These are phyloP conservation scores for Catharanthus roseus DNA, from an alignment of 257 asterid genomes.

Conservation along the genomic window DNA sequence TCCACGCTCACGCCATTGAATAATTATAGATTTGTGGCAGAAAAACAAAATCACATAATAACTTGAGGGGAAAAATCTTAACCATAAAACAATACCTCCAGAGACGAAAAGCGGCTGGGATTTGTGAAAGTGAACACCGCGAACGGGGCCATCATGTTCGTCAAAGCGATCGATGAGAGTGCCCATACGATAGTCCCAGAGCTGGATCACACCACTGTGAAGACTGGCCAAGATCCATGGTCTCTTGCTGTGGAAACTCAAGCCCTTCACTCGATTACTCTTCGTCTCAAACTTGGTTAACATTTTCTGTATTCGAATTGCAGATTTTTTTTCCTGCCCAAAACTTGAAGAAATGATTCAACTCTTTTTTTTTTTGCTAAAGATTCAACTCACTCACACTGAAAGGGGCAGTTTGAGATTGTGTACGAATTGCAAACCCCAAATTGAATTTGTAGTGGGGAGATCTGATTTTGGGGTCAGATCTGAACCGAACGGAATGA, in stretches of 20 bases:
- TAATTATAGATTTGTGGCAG: slow-evolving; percentile 7
- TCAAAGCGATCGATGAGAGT: slow-evolving; percentile 92
- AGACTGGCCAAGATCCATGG: slow-evolving; percentile 99
- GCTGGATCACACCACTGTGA: slow-evolving; percentile 98
- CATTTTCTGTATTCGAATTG: slow-evolving; percentile 31
- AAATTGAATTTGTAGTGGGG: slow-evolving; percentile 10
- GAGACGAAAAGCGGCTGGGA: slow-evolving; percentile 93
- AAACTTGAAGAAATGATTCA: background rate
- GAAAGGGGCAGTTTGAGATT: background rate
- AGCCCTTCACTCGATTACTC: slow-evolving; percentile 95
- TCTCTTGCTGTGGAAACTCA: slow-evolving; percentile 90
- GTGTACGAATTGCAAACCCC: slow-evolving; percentile 6
- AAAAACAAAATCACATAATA: slow-evolving; percentile 6
- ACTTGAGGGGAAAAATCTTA: background rate
- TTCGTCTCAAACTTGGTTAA: slow-evolving; percentile 96
- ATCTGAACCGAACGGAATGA: slow-evolving; percentile 17
- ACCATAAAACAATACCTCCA: slow-evolving; percentile 47
- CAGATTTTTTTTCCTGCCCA: slow-evolving; percentile 10
- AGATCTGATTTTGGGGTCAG: slow-evolving; percentile 20
- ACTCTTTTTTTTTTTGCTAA: too few species aligned
- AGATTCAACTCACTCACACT: slow-evolving; percentile 2
- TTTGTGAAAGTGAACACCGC: slow-evolving; percentile 83
- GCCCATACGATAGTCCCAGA: slow-evolving; percentile 99
- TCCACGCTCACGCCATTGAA: background rate
- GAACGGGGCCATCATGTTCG: slow-evolving; percentile 95